Evolutionary conservation across 805 yeast species (phyloP).

Genomic region (Candida schatavii): DNA sequence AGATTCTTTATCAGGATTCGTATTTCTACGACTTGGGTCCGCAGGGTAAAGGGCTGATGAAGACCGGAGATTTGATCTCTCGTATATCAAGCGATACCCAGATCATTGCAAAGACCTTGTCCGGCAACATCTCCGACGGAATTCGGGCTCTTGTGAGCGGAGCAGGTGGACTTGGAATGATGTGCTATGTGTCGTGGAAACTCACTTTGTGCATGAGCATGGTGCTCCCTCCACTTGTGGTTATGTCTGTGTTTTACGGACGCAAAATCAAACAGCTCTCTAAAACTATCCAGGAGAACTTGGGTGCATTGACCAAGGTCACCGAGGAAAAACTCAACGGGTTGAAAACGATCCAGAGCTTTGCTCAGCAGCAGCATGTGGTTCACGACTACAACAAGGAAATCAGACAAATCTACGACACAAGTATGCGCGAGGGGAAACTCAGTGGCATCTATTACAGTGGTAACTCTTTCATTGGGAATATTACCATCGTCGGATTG

Average conservation of each 20-base stretch:
- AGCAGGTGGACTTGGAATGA: slow-evolving; percentile 84
- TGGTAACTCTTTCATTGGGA: slow-evolving; percentile 81
- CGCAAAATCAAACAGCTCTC: slow-evolving; percentile 71
- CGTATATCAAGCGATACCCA: slow-evolving; percentile 86
- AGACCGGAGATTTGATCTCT: slow-evolving; percentile 86
- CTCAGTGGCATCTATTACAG: slow-evolving; percentile 76
- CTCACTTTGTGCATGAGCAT: slow-evolving; percentile 78
- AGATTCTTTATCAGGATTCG: slow-evolving; percentile 80
- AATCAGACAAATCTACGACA: slow-evolving; percentile 59
- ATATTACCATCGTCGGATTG: slow-evolving; percentile 71
- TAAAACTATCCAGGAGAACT: slow-evolving; percentile 72
- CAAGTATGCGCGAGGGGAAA: slow-evolving; percentile 77
- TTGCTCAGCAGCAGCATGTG: slow-evolving; percentile 80
- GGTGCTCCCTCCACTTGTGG: slow-evolving; percentile 78
- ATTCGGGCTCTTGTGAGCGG: slow-evolving; percentile 80
- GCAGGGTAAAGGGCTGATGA: slow-evolving; percentile 36
- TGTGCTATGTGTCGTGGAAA: slow-evolving; percentile 82
- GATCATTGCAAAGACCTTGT: slow-evolving; percentile 78
- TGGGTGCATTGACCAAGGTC: slow-evolving; percentile 84
- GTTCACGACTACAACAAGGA: slow-evolving; percentile 71
- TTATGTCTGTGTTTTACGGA: slow-evolving; percentile 82
- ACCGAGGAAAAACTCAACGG: slow-evolving; percentile 90
- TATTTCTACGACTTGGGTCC: slow-evolving; percentile 83
- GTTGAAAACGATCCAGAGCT: slow-evolving; percentile 82
- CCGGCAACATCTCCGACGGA: slow-evolving; percentile 92